These are phyloP conservation scores for Cercis canadensis DNA, from an alignment of 306 rosid species.

Conservation along the genomic window DNA sequence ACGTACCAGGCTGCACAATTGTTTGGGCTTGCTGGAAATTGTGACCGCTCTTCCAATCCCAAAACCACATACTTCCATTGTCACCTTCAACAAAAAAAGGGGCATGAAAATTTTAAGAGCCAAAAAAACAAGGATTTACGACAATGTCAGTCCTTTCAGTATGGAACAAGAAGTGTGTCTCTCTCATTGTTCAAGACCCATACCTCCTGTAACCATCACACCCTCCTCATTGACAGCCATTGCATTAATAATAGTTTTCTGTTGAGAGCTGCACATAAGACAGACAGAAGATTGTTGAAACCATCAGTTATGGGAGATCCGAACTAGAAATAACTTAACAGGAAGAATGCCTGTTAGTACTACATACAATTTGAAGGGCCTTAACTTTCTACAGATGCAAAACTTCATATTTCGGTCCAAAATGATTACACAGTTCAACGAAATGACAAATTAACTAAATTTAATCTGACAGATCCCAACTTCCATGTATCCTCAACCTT, in stretches of 20 bases:
- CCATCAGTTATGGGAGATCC: background rate
- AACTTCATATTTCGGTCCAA: background rate
- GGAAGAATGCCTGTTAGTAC: background rate
- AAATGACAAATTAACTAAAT: background rate
- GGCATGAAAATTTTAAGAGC: background rate
- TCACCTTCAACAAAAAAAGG: constrained; percentile 62
- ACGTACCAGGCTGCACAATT: constrained; percentile 91
- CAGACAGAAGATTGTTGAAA: constrained; percentile 20
- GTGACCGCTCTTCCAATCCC: constrained; percentile 99
- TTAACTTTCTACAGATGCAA: background rate
- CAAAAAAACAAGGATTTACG: background rate
- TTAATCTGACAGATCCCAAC: background rate
- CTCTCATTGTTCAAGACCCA: constrained; percentile 20
- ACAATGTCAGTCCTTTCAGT: background rate
- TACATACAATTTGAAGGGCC: background rate
- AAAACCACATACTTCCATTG: constrained; percentile 98
- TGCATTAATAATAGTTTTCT: constrained; percentile 91
- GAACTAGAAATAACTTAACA: background rate
- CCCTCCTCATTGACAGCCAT: constrained; percentile 99
- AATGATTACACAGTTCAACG: background rate
- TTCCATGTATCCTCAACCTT: background rate
- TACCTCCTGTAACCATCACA: constrained; percentile 96
- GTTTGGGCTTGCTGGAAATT: constrained; percentile 95
- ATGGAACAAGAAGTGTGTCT: constrained; percentile 1
- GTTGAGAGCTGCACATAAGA: constrained; percentile 77